These are phyloP conservation scores for Melaleuca quinquenervia DNA, from an alignment of 345 rosid genomes.

Conservation along the genomic window DNA sequence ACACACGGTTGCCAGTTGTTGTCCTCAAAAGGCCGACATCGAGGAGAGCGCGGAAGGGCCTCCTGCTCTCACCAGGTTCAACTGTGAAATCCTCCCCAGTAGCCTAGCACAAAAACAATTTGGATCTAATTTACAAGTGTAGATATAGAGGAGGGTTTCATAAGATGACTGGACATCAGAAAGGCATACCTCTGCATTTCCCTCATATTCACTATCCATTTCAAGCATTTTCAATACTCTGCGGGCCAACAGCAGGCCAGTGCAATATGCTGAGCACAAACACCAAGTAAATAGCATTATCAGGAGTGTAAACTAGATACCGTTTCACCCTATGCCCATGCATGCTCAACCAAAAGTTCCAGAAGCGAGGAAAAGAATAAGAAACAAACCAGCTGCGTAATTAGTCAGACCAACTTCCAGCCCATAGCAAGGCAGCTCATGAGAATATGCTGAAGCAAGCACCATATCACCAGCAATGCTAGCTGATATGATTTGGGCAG, in stretches of 20 bases:
- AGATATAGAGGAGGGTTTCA: background rate
- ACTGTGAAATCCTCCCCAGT: slow-evolving; percentile 78
- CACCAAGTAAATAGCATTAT: background rate
- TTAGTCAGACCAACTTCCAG: slow-evolving; percentile 60
- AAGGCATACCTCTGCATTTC: slow-evolving; percentile 48
- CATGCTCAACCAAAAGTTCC: background rate
- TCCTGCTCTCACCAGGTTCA: slow-evolving; percentile 53
- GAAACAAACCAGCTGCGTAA: slow-evolving; percentile 55
- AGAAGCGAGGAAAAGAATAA: slow-evolving; percentile 1
- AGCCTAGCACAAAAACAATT: slow-evolving; percentile 25
- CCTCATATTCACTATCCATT: slow-evolving; percentile 56
- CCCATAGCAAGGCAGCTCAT: slow-evolving; percentile 55
- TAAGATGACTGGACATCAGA: background rate
- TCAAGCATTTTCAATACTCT: slow-evolving; percentile 55
- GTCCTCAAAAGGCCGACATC: slow-evolving; percentile 72
- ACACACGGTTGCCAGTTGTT: slow-evolving; percentile 68
- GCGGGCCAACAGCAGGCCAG: slow-evolving; percentile 67
- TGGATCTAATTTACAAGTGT: background rate
- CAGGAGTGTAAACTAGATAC: background rate
- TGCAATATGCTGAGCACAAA: slow-evolving; percentile 47
- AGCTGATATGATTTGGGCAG: slow-evolving; percentile 43
- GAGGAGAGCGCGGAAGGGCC: slow-evolving; percentile 80
- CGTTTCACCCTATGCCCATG: background rate
- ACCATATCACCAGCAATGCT: slow-evolving; percentile 46
- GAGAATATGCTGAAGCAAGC: slow-evolving; percentile 54